Evolutionary conservation across 768 basidiomycete genomes (phyloP).

Genomic region (Leccinum arenicola): DNA sequence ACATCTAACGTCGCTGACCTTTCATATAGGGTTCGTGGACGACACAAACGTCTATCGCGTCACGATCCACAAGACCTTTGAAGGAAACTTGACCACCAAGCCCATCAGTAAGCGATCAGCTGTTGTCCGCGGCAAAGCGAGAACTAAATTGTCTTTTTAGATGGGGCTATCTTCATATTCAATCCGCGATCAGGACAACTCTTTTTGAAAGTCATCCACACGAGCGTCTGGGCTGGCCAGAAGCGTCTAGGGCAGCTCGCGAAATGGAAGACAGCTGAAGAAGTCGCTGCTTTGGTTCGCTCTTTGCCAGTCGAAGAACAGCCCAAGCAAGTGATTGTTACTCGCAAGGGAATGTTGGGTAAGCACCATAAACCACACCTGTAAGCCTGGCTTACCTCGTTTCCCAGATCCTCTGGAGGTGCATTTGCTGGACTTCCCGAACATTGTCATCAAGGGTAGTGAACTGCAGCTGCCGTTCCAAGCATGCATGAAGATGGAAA

Average conservation of each 20-base stretch:
- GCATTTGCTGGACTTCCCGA: conserved; percentile 98
- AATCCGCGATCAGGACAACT: conserved; percentile 98
- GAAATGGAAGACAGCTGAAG: conserved; percentile 99
- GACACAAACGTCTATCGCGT: conserved; percentile 99
- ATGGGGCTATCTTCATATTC: conserved; percentile 98
- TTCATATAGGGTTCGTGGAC: conserved; percentile 88
- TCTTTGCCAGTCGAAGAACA: conserved; percentile 99
- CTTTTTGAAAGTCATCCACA: conserved; percentile 99
- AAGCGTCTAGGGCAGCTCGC: conserved; percentile 99
- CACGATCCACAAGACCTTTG: conserved; percentile 99
- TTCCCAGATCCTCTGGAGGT: conserved; percentile 86
- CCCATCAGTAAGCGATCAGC: conserved; percentile 72
- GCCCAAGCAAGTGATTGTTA: conserved; percentile 99
- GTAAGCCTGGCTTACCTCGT: conserved; percentile 5
- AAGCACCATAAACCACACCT: not conserved
- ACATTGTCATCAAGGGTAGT: conserved; percentile 99
- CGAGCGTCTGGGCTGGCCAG: conserved; percentile 99
- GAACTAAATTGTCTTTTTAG: conserved; percentile 32
- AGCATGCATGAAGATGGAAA: conserved; percentile 99
- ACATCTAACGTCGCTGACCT: conserved; percentile 5
- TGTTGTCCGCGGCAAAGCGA: not conserved
- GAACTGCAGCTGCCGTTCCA: conserved; percentile 99
- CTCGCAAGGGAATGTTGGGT: conserved; percentile 80
- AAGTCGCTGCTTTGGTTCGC: conserved; percentile 96
- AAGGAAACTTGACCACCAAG: conserved; percentile 99